Conservation (phyloP, 208 protist species). For the Leishmania turanica region DNA sequence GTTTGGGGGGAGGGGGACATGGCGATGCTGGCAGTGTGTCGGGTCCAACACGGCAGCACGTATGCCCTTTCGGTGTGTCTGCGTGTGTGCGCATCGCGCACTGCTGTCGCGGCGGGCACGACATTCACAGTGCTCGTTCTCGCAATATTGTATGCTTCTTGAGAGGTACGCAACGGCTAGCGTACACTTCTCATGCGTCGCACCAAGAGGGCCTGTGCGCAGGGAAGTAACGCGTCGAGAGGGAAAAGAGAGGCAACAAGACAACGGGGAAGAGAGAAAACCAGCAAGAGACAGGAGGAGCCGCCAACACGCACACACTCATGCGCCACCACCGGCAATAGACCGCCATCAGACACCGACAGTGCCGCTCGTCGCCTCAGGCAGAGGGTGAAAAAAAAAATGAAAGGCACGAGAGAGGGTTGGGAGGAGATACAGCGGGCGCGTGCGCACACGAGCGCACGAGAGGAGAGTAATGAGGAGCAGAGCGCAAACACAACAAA, state of each 20-base stretch:
- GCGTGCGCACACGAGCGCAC: not conserved
- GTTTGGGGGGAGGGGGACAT: not conserved
- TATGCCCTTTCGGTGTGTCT: not conserved
- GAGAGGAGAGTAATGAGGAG: not conserved
- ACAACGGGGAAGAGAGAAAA: not conserved
- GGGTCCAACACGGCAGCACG: not conserved
- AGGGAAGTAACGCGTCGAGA: not conserved
- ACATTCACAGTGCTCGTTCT: not conserved
- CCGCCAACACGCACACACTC: not conserved
- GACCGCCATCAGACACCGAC: not conserved
- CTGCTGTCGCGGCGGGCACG: not conserved
- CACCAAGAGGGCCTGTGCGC: not conserved
- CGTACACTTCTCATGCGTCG: not conserved
- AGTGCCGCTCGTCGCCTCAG: not conserved
- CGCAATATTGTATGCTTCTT: not conserved
- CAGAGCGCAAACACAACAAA: not conserved
- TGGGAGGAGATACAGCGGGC: not conserved
- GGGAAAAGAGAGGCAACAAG: not conserved
- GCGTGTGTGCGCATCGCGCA: not conserved
- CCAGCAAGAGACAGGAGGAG: not conserved
- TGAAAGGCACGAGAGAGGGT: not conserved
- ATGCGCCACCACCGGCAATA: not conserved
- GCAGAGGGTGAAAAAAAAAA: not conserved
- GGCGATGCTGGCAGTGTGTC: not conserved
- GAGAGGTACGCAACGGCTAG: not conserved